A percentile compares a stretch with the other conserved stretches of the same genome.
phyloP scores from a whole-genome alignment of 164 flowering plant genomes.

The Piper betle region DNA sequence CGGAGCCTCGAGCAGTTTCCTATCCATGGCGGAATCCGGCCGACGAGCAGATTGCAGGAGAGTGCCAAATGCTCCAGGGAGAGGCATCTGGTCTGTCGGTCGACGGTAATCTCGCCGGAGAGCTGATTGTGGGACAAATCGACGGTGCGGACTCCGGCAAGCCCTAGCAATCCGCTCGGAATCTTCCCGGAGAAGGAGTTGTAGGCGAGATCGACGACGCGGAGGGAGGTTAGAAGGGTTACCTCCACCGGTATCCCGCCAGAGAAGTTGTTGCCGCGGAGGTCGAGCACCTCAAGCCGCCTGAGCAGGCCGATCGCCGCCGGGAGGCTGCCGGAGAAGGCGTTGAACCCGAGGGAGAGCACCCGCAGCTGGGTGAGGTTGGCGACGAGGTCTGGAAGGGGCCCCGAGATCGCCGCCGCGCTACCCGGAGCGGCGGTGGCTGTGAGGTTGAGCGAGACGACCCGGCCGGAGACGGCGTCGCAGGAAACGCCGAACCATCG shows the following conservation, averaged over 20 bases:
- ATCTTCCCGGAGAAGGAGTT: slow-evolving; percentile 42
- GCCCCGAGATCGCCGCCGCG: slow-evolving; percentile 20
- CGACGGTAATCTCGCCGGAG: slow-evolving; percentile 24
- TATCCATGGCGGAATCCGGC: slow-evolving; percentile 37
- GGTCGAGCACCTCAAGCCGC: slow-evolving; percentile 30
- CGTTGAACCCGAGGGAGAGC: slow-evolving; percentile 29
- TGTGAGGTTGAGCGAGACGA: slow-evolving; percentile 21
- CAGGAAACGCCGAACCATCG: slow-evolving; percentile 47
- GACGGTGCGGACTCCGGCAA: slow-evolving; percentile 16
- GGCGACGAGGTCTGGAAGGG: slow-evolving; percentile 23
- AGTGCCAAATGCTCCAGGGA: slow-evolving; percentile 34
- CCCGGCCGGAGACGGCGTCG: slow-evolving; percentile 24
- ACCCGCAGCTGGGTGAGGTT: slow-evolving; percentile 29
- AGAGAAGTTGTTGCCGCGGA: slow-evolving; percentile 53
- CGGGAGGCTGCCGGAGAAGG: slow-evolving; percentile 47
- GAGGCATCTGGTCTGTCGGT: slow-evolving; percentile 17
- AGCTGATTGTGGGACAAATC: slow-evolving; percentile 52
- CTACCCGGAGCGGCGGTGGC: slow-evolving; percentile 1
- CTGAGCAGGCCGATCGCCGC: slow-evolving; percentile 25
- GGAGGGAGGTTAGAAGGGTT: slow-evolving; percentile 25
- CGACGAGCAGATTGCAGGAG: slow-evolving; percentile 34
- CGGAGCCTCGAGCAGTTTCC: slow-evolving; percentile 43
- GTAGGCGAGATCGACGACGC: slow-evolving; percentile 37
- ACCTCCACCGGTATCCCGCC: slow-evolving; percentile 40
- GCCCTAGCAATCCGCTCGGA: slow-evolving; percentile 34